Evolutionary conservation across 352 stramenopile genomes (phyloP), one percentile per base, ranked within the genome.

Genomic region (Pythium scleroteichum): DNA sequence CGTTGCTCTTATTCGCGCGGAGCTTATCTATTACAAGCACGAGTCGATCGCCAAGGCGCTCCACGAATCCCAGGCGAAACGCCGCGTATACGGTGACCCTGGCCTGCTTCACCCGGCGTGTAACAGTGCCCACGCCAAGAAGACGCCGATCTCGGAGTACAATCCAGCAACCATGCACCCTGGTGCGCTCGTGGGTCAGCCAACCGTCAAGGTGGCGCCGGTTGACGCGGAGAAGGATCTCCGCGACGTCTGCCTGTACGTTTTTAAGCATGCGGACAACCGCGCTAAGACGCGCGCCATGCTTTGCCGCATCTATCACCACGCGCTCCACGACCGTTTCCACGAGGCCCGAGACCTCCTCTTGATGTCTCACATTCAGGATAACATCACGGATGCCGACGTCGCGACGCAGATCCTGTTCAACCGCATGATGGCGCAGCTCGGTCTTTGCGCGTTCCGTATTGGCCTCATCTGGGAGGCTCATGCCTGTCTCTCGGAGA

Each of bases 251-350:
- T 98, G 91, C 69, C 79, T 87, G 45, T 98, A 92, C 59, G 88
- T 98, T 65, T 98, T 98, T 76, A 85, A 97, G 63, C 73, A 98
- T 73, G 94, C 89, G 24, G 92, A 95, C 52, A 97, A 98, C 69
- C 79, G 87, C 26, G 78, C 83, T 65, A 97, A 97, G 77, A 98
- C 93, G 32, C 86, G 95, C 33, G 97, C 97, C n/a, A 98, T 99
- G 82, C 91, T 99, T 13, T 99, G 96, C 80, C 95, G 98, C 68
- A 98, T 99, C 57, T 99, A 97, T 71, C 93, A 99, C 78, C 91
- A 99, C 72, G 95, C 97, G 20, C 74, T 99, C 44, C 97, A 99
- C 76, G 97, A 99, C 85, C 87, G 95, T n/a, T 99, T 99, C 84
- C 79, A 98, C 61, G 94, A 97, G 57, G 97, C 97, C n/a, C 90